phyloP scores from a whole-genome alignment of 768 basidiomycete species.

The Galerina sulciceps region DNA sequence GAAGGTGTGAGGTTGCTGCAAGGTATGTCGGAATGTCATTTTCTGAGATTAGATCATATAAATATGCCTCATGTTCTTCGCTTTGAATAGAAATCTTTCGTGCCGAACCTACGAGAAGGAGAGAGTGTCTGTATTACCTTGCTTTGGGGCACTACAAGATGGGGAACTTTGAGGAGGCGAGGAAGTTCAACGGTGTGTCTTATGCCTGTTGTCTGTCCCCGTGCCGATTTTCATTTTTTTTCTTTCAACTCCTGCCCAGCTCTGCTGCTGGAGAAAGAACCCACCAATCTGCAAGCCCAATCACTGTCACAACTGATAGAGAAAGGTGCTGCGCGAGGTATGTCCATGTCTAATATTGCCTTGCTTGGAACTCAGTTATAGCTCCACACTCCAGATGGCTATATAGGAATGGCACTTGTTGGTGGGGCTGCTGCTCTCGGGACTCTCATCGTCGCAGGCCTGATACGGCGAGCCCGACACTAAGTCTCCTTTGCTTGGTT shows the following conservation, averaged over 20 bases:
- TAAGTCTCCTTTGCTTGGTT: constrained; percentile 28
- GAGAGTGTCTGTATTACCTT: constrained; percentile 97
- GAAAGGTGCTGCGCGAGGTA: constrained; percentile 80
- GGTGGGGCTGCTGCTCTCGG: constrained; percentile 90
- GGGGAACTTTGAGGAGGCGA: constrained; percentile 91
- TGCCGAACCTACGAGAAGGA: constrained; percentile 79
- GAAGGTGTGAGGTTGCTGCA: constrained; percentile 92
- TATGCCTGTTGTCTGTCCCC: background rate
- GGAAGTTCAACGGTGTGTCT: constrained; percentile 87
- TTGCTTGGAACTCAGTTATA: background rate
- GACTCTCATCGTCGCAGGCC: constrained; percentile 70
- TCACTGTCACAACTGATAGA: constrained; percentile 88
- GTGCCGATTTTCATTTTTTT: background rate
- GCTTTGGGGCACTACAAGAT: constrained; percentile 97
- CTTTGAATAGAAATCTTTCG: constrained; percentile 81
- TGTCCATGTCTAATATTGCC: constrained; percentile 17
- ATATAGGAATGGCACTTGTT: constrained; percentile 95
- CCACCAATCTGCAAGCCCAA: constrained; percentile 90
- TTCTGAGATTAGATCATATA: constrained; percentile 12
- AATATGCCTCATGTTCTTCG: constrained; percentile 4
- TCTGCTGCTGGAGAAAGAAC: constrained; percentile 89
- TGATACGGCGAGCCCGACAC: constrained; percentile 84
- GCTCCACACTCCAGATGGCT: constrained; percentile 71
- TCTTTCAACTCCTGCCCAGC: constrained; percentile 45
- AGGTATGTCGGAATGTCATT: constrained; percentile 50